Percentiles rank a stretch among this genome's conserved stretches.
These are phyloP conservation scores for Lentinula boryana DNA, from an alignment of 768 basidiomycete genomes.

Conservation along the genomic window DNA sequence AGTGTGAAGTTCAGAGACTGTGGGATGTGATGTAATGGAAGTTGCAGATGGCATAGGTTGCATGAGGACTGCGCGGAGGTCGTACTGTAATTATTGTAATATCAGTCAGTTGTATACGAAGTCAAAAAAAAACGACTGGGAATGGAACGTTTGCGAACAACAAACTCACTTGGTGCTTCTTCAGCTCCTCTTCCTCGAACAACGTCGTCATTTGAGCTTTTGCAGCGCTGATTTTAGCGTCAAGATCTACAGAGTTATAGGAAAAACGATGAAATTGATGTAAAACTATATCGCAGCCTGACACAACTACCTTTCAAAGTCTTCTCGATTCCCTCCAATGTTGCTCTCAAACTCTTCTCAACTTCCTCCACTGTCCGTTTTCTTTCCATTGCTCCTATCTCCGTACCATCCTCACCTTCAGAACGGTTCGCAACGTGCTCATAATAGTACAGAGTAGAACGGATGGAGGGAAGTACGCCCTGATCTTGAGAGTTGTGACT, in stretches of 20 bases:
- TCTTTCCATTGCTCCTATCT: background rate
- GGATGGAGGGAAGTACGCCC: background rate
- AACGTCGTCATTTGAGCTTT: background rate
- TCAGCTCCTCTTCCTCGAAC: background rate
- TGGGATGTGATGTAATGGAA: background rate
- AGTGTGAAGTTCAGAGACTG: background rate
- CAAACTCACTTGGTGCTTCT: background rate
- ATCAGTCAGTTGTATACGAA: background rate
- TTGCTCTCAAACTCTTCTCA: background rate
- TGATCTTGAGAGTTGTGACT: background rate
- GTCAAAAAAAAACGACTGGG: background rate
- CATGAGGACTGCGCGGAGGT: conserved; percentile 2
- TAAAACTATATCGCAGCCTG: too few species aligned
- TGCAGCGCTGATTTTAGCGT: background rate
- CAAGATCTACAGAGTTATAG: background rate
- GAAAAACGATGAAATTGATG: background rate
- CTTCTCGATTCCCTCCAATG: background rate
- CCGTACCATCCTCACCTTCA: background rate
- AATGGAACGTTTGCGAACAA: background rate
- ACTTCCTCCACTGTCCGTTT: background rate
- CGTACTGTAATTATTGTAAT: background rate
- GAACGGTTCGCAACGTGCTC: background rate
- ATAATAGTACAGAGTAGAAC: background rate
- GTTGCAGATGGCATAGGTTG: background rate
- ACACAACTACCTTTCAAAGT: background rate